Evolutionary conservation across 2,329 filamentous ascomycete species (phyloP).

Genomic region (Fusarium sarcochroum): DNA sequence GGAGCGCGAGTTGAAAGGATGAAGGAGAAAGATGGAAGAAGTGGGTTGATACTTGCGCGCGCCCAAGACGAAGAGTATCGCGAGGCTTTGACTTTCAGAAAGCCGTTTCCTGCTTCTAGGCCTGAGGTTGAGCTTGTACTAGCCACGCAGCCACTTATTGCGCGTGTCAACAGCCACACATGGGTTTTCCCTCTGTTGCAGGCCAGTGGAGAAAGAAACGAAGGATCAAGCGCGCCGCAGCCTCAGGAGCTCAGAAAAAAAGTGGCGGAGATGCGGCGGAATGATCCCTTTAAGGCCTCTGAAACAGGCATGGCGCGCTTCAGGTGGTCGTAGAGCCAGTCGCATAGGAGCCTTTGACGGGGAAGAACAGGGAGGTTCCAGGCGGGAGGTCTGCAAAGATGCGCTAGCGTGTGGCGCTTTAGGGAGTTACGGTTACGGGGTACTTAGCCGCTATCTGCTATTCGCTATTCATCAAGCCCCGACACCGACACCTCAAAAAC

Average conservation of each 20-base stretch:
- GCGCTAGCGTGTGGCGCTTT: conserved; percentile 43
- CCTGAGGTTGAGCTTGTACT: conserved; percentile 35
- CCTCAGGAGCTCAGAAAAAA: conserved; percentile 31
- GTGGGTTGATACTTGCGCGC: conserved; percentile 23
- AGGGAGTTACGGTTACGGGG: conserved; percentile 35
- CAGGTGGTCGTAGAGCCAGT: conserved; percentile 43
- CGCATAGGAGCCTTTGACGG: conserved; percentile 17
- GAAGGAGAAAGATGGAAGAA: conserved; percentile 5
- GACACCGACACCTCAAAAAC: conserved; percentile 48
- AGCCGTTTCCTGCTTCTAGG: neutral
- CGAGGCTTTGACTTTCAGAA: conserved; percentile 24
- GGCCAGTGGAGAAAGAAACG: conserved; percentile 26
- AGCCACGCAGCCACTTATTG: conserved; percentile 19
- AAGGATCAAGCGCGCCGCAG: conserved; percentile 26
- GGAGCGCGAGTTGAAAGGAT: neutral
- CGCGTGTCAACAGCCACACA: conserved; percentile 27
- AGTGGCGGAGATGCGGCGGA: conserved; percentile 12
- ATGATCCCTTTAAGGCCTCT: conserved; percentile 13
- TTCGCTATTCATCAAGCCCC: conserved; percentile 23
- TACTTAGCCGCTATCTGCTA: conserved; percentile 42
- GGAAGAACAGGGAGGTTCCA: conserved; percentile 28
- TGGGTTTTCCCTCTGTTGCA: conserved; percentile 16
- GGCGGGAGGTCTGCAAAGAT: conserved; percentile 12
- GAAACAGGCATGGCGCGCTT: conserved; percentile 46
- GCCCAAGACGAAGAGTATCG: conserved; percentile 20